phyloP scores from a whole-genome alignment of 2,329 filamentous ascomycete species.

The Lizonia empirigonia region DNA sequence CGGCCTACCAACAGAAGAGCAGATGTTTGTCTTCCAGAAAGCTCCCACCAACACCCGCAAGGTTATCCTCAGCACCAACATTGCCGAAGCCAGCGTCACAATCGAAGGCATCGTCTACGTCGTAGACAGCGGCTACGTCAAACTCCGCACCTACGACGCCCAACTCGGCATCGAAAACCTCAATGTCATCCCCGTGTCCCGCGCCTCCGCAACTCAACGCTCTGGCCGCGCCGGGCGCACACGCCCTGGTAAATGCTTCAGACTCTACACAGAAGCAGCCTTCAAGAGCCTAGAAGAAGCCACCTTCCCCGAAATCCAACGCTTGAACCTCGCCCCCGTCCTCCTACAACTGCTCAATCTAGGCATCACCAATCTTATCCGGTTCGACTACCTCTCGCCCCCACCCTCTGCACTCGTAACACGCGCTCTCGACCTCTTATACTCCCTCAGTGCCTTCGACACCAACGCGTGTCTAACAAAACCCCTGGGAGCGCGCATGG shows the following conservation, averaged over 20 bases:
- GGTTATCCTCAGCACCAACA: slow-evolving; percentile 92
- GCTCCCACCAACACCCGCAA: slow-evolving; percentile 82
- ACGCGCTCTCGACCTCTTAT: slow-evolving; percentile 86
- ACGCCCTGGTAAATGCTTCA: slow-evolving; percentile 89
- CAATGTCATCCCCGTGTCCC: slow-evolving; percentile 80
- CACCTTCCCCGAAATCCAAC: slow-evolving; percentile 87
- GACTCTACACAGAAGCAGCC: slow-evolving; percentile 81
- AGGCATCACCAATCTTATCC: slow-evolving; percentile 90
- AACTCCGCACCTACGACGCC: slow-evolving; percentile 84
- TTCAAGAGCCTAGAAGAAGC: slow-evolving; percentile 70
- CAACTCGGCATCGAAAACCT: slow-evolving; percentile 85
- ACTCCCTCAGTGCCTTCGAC: slow-evolving; percentile 83
- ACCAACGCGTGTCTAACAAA: slow-evolving; percentile 88
- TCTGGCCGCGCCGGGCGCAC: slow-evolving; percentile 90
- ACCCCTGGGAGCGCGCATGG: slow-evolving; percentile 88
- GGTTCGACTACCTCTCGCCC: slow-evolving; percentile 86
- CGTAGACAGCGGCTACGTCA: slow-evolving; percentile 88
- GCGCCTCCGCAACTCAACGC: slow-evolving; percentile 89
- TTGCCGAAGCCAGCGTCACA: slow-evolving; percentile 96
- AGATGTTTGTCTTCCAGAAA: slow-evolving; percentile 93
- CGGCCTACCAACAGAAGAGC: slow-evolving; percentile 85
- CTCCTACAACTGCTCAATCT: slow-evolving; percentile 92
- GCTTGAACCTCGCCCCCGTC: slow-evolving; percentile 85
- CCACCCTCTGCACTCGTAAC: slow-evolving; percentile 85
- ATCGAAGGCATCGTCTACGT: slow-evolving; percentile 89